Evolutionary conservation across 1,284 basidiomycete species (phyloP).

Genomic region (Blastosporella zonata): DNA sequence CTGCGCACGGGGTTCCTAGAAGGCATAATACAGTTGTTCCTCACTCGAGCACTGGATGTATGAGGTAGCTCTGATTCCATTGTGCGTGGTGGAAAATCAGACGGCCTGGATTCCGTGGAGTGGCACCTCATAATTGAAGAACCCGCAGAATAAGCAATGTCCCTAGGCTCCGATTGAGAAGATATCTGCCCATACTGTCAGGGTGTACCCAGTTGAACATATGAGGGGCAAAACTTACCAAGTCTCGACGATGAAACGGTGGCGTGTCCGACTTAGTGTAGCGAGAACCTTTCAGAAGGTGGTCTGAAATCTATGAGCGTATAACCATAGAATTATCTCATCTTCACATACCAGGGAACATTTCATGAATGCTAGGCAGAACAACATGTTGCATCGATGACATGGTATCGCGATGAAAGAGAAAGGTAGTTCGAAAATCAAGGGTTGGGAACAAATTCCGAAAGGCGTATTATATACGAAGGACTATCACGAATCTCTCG

Average conservation of each 20-base stretch:
- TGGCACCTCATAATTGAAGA: conserved; percentile 6
- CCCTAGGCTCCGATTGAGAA: not conserved
- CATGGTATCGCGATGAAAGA: conserved; percentile 8
- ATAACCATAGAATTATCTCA: not conserved
- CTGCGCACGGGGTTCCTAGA: not conserved
- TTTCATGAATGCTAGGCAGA: conserved; percentile 53
- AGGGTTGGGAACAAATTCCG: not conserved
- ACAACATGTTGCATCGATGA: conserved; percentile 24
- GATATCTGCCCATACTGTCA: not conserved
- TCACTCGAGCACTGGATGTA: not conserved
- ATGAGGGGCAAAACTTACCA: not conserved
- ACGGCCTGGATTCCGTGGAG: not conserved
- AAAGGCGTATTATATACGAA: conserved; percentile 3
- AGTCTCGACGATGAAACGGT: not conserved
- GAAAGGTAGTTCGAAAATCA: not conserved
- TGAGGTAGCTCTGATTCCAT: not conserved
- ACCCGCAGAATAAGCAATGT: not conserved
- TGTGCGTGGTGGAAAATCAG: not conserved
- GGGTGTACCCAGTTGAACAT: not conserved
- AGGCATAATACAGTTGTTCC: not conserved
- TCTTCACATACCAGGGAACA: conserved; percentile 48
- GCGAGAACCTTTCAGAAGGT: conserved; percentile 22
- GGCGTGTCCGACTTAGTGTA: conserved; percentile 2
- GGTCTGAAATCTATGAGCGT: conserved; percentile 21
- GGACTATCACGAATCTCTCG: not conserved